Conservation (phyloP, 2,329 filamentous ascomycete genomes). For the Beauveria brongniartii region DNA sequence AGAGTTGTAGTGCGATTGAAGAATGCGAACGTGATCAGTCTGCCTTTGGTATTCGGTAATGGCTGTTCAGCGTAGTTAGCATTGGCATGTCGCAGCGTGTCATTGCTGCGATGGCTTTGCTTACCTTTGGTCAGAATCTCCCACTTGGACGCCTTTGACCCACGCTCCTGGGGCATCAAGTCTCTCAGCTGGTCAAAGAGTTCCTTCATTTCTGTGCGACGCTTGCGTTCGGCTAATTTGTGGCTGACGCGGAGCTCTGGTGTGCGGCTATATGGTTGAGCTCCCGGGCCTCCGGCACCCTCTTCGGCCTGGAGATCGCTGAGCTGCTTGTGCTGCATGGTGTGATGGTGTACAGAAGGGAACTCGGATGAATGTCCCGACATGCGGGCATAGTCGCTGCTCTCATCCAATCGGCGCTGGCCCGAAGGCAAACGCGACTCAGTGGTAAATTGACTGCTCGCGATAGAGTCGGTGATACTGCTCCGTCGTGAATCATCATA, state of each 20-base stretch:
- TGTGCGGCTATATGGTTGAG: slow-evolving; percentile 73
- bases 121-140: slow-evolving; percentile 79
- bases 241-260: slow-evolving; percentile 77
- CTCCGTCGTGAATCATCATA: slow-evolving; percentile 62
- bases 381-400: slow-evolving; percentile 40
- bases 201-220: slow-evolving; percentile 82
- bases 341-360: slow-evolving; percentile 61
- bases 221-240: slow-evolving; percentile 77
- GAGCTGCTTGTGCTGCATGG: slow-evolving; percentile 65
- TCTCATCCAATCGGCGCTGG: slow-evolving; percentile 64
- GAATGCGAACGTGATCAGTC: slow-evolving; percentile 37
- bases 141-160: slow-evolving; percentile 83
- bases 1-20: slow-evolving; percentile 37
- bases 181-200: slow-evolving; percentile 74
- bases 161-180: slow-evolving; percentile 70
- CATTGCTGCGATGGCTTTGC: slow-evolving; percentile 16
- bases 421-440: slow-evolving; percentile 65
- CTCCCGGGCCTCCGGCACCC: slow-evolving; percentile 39
- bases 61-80: slow-evolving; percentile 31
- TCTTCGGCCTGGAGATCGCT: slow-evolving; percentile 58
- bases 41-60: slow-evolving; percentile 55
- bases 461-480: slow-evolving; percentile 68
- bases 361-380: slow-evolving; percentile 46
- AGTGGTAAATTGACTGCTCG: slow-evolving; percentile 70
- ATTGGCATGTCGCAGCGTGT: neutral